phyloP scores from a whole-genome alignment of 1,284 basidiomycete species.

The Gymnopus androsaceus region DNA sequence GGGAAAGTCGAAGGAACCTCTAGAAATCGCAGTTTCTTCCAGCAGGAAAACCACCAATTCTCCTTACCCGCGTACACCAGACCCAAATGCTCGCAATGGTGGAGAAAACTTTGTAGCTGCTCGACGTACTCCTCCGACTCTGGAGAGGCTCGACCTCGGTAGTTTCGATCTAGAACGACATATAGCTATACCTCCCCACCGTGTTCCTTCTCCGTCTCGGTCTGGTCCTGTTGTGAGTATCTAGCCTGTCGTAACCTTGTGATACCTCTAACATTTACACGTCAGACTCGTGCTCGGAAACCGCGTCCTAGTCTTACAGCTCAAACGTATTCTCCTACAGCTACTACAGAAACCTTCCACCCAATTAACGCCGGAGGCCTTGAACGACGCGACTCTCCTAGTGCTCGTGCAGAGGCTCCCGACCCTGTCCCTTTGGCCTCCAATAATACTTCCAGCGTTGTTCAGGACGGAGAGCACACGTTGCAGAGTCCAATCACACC shows the following conservation, averaged over 20 bases:
- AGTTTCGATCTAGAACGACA: neutral
- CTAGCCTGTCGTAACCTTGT: neutral
- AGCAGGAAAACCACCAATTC: neutral
- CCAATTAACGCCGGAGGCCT: neutral
- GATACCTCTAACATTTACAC: no score
- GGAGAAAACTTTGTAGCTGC: neutral
- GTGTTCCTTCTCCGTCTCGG: neutral
- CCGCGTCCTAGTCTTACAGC: slow-evolving; percentile 18
- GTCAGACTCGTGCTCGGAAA: slow-evolving; percentile 11
- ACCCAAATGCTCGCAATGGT: neutral
- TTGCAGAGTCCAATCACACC: neutral
- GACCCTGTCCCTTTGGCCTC: no score
- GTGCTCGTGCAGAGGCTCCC: no score
- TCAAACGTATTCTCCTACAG: slow-evolving; percentile 19
- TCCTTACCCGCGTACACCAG: no score
- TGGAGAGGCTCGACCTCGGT: slow-evolving; percentile 3
- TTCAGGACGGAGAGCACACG: neutral
- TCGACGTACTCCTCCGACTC: slow-evolving; percentile 1
- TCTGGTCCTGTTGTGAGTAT: neutral
- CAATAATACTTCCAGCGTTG: no score
- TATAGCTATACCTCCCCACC: neutral
- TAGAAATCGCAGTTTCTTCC: neutral
- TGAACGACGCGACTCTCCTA: neutral
- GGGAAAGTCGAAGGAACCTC: neutral
- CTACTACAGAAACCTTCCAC: neutral